A percentile compares a stretch with the other conserved stretches of the same genome.
phyloP scores from a whole-genome alignment of 352 stramenopile species.

The Phytophthora boehmeriae region DNA sequence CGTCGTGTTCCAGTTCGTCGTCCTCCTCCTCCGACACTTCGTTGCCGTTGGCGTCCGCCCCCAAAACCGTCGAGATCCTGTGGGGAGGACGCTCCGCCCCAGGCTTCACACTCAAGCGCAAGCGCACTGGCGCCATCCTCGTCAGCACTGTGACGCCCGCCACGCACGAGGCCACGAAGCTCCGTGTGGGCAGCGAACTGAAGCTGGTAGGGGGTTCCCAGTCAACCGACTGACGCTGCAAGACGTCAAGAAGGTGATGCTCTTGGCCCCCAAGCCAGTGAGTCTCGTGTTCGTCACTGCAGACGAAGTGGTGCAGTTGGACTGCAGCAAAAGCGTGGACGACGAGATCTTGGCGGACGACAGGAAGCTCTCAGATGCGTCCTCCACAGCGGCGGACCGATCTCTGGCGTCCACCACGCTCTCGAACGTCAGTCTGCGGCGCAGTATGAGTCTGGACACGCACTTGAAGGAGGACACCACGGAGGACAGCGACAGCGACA shows the following conservation, averaged over 20 bases:
- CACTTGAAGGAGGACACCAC: conserved; percentile 26
- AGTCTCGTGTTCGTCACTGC: conserved; percentile 81
- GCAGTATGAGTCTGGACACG: conserved; percentile 32
- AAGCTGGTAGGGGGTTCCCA: conserved; percentile 80
- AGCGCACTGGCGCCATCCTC: conserved; percentile 71
- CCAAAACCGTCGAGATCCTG: conserved; percentile 71
- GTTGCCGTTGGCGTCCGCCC: conserved; percentile 28
- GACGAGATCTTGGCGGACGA: conserved; percentile 33
- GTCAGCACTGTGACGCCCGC: conserved; percentile 59
- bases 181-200: conserved; percentile 72
- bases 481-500: conserved; percentile 29
- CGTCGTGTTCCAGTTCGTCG: conserved; percentile 15
- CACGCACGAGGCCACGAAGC: conserved; percentile 28
- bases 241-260: conserved; percentile 84
- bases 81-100: conserved; percentile 61
- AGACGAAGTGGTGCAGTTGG: conserved; percentile 50
- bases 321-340: conserved; percentile 13
- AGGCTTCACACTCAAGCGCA: conserved; percentile 80
- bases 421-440: conserved; percentile 21
- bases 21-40: conserved; percentile 7
- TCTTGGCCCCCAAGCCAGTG: conserved; percentile 72
- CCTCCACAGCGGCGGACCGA: conserved; percentile 11
- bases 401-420: conserved; percentile 30
- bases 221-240: conserved; percentile 68
- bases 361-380: conserved; percentile 25